Conservation (phyloP, 371 early-diverging fungal species). For the Mucor sp. region DNA sequence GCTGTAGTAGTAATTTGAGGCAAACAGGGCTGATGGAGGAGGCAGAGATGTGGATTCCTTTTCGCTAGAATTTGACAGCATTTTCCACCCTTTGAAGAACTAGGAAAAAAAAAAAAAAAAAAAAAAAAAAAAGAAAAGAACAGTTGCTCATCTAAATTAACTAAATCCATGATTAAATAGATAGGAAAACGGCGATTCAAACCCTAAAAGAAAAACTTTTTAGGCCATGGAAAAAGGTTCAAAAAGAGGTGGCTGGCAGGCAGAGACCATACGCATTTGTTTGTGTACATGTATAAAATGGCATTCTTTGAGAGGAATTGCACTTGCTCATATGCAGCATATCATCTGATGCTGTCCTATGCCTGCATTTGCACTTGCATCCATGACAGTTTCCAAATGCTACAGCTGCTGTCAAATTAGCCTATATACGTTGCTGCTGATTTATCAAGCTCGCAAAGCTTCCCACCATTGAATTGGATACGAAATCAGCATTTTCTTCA, state of each 20-base stretch:
- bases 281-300: neutral
- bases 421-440: neutral
- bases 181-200: neutral
- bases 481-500: neutral
- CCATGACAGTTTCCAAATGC: neutral
- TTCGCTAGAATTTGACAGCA: slow-evolving; percentile 19
- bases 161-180: neutral
- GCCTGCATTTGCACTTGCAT: neutral
- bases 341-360: neutral
- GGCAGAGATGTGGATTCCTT: slow-evolving; percentile 30
- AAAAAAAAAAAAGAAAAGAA: neutral
- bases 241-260: neutral
- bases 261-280: neutral
- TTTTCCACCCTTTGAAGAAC: neutral
- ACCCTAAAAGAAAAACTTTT: neutral
- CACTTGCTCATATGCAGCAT: neutral
- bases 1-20: slow-evolving; percentile 15
- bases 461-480: neutral
- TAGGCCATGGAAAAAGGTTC: neutral
- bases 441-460: neutral
- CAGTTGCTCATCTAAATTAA: neutral
- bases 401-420: neutral
- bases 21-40: slow-evolving; percentile 35
- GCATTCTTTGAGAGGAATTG: neutral
- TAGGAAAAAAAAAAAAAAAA: neutral